Evolutionary conservation across 2,329 filamentous ascomycete species (phyloP).

Genomic region (Sporothrix brasiliensis): DNA sequence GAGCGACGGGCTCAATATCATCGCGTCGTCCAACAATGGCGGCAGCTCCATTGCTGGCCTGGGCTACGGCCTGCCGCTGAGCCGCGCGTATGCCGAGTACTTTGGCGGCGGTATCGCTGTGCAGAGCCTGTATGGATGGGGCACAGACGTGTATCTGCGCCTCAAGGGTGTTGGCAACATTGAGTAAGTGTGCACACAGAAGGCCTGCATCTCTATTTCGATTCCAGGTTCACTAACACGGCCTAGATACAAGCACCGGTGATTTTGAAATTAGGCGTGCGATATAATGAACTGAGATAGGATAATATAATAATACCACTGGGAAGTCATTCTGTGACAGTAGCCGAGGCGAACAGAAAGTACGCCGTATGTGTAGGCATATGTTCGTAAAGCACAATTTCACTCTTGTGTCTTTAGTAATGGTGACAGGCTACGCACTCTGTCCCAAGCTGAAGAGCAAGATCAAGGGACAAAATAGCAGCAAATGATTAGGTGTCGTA

Average conservation of each 20-base stretch:
- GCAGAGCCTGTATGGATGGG: conserved; percentile 97
- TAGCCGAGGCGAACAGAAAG: too few species aligned
- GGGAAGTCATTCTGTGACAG: too few species aligned
- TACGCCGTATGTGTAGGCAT: too few species aligned
- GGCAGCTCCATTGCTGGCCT: conserved; percentile 86
- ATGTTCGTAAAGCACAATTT: too few species aligned
- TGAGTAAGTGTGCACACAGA: conserved; percentile 39
- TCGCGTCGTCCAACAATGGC: conserved; percentile 71
- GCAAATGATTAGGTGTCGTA: too few species aligned
- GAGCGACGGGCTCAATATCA: conserved; percentile 70
- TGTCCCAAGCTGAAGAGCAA: too few species aligned
- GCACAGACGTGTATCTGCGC: conserved; percentile 68
- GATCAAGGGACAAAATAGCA: too few species aligned
- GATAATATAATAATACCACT: not conserved
- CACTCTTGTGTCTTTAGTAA: too few species aligned
- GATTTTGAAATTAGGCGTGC: not conserved
- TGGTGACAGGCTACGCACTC: too few species aligned
- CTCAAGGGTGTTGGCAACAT: conserved; percentile 65
- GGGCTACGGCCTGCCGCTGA: conserved; percentile 88
- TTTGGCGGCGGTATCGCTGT: conserved; percentile 94
- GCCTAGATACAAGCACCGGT: conserved; percentile 7
- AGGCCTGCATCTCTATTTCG: not conserved
- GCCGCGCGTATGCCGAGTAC: conserved; percentile 94
- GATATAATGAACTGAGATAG: not conserved
- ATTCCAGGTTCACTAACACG: not conserved